Percentiles rank a stretch among this genome's conserved stretches.
Conservation (phyloP, 495 filamentous ascomycete genomes). For the Halenospora varia region DNA sequence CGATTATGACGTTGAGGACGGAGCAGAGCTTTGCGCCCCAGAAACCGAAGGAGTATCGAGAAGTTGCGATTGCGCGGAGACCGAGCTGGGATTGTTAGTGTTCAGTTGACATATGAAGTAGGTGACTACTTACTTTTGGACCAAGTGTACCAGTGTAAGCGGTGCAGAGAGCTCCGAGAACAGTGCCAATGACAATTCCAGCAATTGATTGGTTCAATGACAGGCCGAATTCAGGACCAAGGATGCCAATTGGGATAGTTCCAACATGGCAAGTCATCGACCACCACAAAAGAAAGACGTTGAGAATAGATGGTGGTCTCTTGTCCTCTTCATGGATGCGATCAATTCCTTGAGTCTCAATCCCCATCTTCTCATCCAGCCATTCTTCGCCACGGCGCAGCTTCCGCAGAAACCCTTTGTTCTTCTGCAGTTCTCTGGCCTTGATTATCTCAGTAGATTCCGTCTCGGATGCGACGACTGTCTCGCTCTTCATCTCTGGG, state of each 20-base stretch:
- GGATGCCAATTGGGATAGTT: conserved; percentile 47
- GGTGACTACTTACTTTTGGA: conserved; percentile 14
- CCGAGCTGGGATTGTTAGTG: conserved; percentile 35
- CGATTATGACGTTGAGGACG: conserved; percentile 45
- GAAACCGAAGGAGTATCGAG: conserved; percentile 54
- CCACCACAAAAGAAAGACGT: conserved; percentile 40
- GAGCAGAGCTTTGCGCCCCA: conserved; percentile 43
- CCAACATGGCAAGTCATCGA: conserved; percentile 51
- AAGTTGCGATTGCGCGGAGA: conserved; percentile 48
- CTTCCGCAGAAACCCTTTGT: conserved; percentile 12
- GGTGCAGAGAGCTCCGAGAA: conserved; percentile 35
- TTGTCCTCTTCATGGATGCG: conserved; percentile 47
- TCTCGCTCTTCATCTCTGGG: neutral
- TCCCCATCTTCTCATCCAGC: conserved; percentile 48
- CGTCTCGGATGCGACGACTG: neutral
- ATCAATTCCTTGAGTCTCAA: conserved; percentile 49
- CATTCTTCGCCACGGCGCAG: conserved; percentile 42
- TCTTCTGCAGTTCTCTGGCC: conserved; percentile 18
- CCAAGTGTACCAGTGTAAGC: conserved; percentile 19
- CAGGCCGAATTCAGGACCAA: conserved; percentile 46
- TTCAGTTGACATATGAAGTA: neutral
- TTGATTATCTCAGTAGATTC: conserved; percentile 15
- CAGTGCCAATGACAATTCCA: conserved; percentile 43
- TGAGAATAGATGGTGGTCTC: conserved; percentile 31
- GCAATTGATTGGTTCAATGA: conserved; percentile 46